Base-by-base conservation (phyloP, 2,329 filamentous ascomycete species). In the Thielaviopsis euricoi region DNA sequence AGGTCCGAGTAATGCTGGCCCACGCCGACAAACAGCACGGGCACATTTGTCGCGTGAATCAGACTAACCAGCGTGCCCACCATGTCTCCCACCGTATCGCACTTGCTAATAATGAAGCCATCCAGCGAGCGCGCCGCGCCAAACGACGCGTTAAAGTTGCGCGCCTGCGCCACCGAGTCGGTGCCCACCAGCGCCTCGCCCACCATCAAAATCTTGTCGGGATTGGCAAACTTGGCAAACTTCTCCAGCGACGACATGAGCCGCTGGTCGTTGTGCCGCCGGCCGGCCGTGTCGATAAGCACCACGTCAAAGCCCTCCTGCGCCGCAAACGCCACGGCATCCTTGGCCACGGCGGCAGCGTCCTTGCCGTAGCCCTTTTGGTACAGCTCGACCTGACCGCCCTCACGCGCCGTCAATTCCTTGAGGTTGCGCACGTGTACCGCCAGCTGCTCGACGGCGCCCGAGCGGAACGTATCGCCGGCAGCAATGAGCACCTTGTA, bases 31-130 rank as follows among this genome's bases (percentile, higher is more conserved):
- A 98, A 98, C 12, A 97, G 78, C 21, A 98, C 89, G 0, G 94
- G 94, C 52, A 98, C 94, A 26, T 91, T 89, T 3, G 94, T 98
- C 2, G 93, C 91, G 72, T 97, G 91, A 46, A 98, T 91, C 76
- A 98, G 91, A 68, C 88, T 95, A 62, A 98, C 93, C 62, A 98
- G 75, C 2, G 91, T 96, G 64, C 80, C 89, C 50, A 96, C 89
- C 90, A 97, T 97, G 72, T 96, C 91, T n/a, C 93, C 94, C 43
- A 98, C 94, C 0, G 93, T 98, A 73, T 98, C 93, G 69, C 93
- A 97, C 72, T 98, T 98, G 61, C 86, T 91, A 65, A 98, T 96
- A 68, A 98, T 95, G 71, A 98, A 98, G 6, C 93, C 93, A 71
- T 98, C 94, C 43, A 98, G 77, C 26, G 81, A 80, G 59, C 91